These are phyloP conservation scores for Ormosia emarginata DNA, from an alignment of 306 rosid genomes.

Conservation along the genomic window DNA sequence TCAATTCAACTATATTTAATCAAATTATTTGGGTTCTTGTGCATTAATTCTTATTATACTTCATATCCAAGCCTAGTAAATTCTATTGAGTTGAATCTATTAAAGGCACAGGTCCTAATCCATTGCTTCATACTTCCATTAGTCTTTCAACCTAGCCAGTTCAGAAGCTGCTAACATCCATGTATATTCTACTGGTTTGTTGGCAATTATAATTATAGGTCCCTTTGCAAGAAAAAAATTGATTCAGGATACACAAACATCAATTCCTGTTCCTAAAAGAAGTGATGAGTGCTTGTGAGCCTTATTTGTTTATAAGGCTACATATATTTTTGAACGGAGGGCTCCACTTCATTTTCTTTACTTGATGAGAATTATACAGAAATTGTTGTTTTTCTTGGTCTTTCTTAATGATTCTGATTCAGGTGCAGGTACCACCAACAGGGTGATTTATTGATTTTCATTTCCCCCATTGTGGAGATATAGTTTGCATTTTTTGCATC, in stretches of 20 bases:
- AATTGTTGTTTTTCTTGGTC: conserved; percentile 11
- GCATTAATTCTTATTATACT: too few relatives aligned
- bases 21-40: too few relatives aligned
- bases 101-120: too few relatives aligned
- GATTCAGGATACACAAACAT: too few relatives aligned
- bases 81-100: too few relatives aligned
- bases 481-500: neutral
- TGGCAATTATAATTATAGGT: too few relatives aligned
- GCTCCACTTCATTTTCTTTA: conserved; percentile 24
- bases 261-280: too few relatives aligned
- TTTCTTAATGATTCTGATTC: neutral
- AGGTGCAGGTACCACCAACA: conserved; percentile 11
- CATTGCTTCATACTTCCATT: too few relatives aligned
- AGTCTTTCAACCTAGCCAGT: too few relatives aligned
- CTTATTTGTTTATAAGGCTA: conserved; percentile 3
- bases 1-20: neutral
- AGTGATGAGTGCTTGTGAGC: conserved; percentile 14
- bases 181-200: too few relatives aligned
- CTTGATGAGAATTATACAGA: conserved; percentile 14
- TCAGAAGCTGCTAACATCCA: too few relatives aligned
- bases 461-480: neutral
- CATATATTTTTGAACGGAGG: conserved; percentile 36
- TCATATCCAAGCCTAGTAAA: neutral
- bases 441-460: neutral
- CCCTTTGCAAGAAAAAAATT: too few relatives aligned